These are phyloP conservation scores for Tricladium varicosporioides DNA, from an alignment of 2,329 filamentous ascomycete genomes.

Conservation along the genomic window DNA sequence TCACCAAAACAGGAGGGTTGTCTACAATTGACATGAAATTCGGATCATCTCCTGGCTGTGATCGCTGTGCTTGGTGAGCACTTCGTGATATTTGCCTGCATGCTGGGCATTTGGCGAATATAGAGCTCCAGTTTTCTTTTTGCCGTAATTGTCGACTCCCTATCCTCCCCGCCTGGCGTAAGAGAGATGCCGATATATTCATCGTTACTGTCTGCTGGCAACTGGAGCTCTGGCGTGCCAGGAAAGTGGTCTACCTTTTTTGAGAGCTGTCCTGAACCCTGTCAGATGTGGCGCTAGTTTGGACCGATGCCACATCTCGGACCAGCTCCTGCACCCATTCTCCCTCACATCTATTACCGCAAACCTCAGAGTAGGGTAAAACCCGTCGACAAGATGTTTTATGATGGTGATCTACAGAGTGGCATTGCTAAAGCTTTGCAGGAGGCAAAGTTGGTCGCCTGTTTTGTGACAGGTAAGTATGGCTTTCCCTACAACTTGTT, in stretches of 20 bases:
- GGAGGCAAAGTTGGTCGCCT: conserved; percentile 75
- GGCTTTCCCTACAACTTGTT: neutral
- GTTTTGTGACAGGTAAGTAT: conserved; percentile 71
- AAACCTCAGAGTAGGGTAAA: neutral
- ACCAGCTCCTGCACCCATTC: neutral
- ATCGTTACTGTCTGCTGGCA: conserved; percentile 11
- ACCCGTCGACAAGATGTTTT: conserved; percentile 64
- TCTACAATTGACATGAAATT: conserved; percentile 85
- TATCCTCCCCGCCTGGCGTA: conserved; percentile 15
- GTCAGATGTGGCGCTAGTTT: neutral
- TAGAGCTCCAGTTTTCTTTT: conserved; percentile 6
- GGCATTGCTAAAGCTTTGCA: conserved; percentile 75
- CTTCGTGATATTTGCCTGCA: conserved; percentile 29
- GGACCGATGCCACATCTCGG: neutral
- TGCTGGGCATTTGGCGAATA: conserved; percentile 20
- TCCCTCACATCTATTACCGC: neutral
- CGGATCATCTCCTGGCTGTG: conserved; percentile 65
- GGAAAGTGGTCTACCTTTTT: neutral
- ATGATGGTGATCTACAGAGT: conserved; percentile 73
- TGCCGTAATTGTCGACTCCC: neutral
- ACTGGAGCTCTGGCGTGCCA: neutral
- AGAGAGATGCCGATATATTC: conserved; percentile 16
- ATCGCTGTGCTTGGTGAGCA: conserved; percentile 21
- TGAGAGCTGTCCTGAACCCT: neutral
- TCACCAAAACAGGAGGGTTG: conserved; percentile 77